phyloP scores from a whole-genome alignment of 306 rosid species.

The Herpetospermum pedunculosum region DNA sequence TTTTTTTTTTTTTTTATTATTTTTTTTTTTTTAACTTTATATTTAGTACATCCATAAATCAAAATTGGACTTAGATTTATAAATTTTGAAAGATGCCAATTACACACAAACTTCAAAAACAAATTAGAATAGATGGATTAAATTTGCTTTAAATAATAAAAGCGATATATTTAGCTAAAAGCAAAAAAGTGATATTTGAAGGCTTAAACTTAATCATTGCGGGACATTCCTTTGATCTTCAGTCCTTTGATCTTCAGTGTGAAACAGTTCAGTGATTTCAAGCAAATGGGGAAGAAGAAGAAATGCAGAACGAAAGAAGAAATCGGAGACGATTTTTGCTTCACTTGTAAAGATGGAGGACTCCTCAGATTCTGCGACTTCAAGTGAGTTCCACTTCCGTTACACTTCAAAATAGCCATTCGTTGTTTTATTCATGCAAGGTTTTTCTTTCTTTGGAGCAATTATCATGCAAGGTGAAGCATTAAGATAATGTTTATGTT shows the following conservation, averaged over 20 bases:
- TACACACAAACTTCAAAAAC: too few species aligned
- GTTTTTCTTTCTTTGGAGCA: too few species aligned
- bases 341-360: conserved; percentile 60
- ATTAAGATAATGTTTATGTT: neutral
- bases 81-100: too few species aligned
- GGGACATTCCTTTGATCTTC: neutral
- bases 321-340: conserved; percentile 45
- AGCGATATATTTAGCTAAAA: too few species aligned
- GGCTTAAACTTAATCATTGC: neutral
- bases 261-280: neutral
- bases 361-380: conserved; percentile 32
- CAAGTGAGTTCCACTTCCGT: conserved; percentile 21
- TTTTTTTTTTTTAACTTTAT: too few species aligned
- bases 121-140: too few species aligned
- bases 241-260: neutral
- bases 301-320: conserved; percentile 29
- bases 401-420: neutral
- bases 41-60: too few species aligned
- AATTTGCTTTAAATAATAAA: too few species aligned
- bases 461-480: neutral
- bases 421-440: neutral
- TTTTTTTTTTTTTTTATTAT: too few species aligned
- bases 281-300: neutral
- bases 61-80: too few species aligned
- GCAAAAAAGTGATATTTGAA: neutral